A percentile compares a stretch with the other conserved stretches of the same genome.
Conservation (phyloP, 805 yeast genomes). For the Barnettozyma wickerhamii region DNA sequence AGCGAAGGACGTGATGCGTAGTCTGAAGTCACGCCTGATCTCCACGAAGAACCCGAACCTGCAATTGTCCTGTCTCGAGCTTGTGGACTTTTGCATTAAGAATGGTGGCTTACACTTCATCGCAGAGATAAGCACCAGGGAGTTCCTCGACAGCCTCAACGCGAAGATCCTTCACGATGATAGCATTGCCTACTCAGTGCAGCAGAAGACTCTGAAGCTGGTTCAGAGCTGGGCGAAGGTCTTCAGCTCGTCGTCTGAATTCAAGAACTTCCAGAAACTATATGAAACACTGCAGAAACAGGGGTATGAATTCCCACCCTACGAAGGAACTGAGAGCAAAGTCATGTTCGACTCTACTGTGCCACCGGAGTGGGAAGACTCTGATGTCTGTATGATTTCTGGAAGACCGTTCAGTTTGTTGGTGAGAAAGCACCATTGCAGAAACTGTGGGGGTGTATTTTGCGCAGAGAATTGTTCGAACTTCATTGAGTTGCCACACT, state of each 20-base stretch:
- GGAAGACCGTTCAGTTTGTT: constrained; percentile 74
- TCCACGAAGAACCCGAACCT: constrained; percentile 72
- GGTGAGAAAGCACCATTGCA: constrained; percentile 92
- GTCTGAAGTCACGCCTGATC: constrained; percentile 70
- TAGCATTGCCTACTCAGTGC: constrained; percentile 48
- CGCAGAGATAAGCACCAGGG: constrained; percentile 72
- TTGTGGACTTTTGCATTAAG: constrained; percentile 83
- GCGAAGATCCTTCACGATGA: constrained; percentile 34
- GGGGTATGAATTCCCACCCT: constrained; percentile 63
- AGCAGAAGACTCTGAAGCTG: constrained; percentile 53
- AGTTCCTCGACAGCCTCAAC: constrained; percentile 77
- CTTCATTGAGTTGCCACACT: constrained; percentile 63
- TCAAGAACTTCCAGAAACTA: constrained; percentile 57
- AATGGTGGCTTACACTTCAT: constrained; percentile 89
- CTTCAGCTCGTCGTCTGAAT: constrained; percentile 62
- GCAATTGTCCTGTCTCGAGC: constrained; percentile 67
- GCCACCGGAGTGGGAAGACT: constrained; percentile 98
- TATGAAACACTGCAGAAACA: constrained; percentile 57
- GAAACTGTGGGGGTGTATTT: constrained; percentile 95
- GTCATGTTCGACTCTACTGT: constrained; percentile 79
- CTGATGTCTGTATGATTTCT: constrained; percentile 93
- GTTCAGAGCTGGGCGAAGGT: constrained; percentile 77
- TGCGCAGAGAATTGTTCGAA: constrained; percentile 83
- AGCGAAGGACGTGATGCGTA: constrained; percentile 79
- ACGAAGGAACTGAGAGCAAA: constrained; percentile 29